Base-by-base conservation (phyloP, 352 stramenopile species). In the Phytophthora macrochlamydospora region DNA sequence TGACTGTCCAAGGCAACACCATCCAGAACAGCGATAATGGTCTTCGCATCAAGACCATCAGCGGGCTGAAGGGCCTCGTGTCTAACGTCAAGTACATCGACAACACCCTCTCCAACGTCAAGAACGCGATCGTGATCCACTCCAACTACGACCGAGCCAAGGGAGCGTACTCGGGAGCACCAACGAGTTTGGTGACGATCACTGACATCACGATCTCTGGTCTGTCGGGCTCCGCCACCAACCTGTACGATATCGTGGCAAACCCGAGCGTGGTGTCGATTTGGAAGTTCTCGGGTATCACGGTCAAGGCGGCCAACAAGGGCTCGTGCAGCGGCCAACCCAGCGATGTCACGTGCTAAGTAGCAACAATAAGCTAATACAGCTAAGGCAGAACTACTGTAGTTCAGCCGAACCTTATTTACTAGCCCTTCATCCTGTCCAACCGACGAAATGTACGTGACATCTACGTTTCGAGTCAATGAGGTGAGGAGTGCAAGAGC, bases 1-100 rank as follows among this genome's bases (percentile, higher is more conserved):
- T 81, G 4, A 51, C 52, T 5, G 69, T 78, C 0, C 31, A 62
- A 4, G 67, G 67, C 57, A 76, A 76, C 68, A 62, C 56, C 51
- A 80, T 80, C 63, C 14, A 65, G 31, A 38, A 81, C 68, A 62
- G 53, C 54, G 35, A 54, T 56, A 73, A 77, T 31, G 69, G 69
- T 4, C 30, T 78, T n/a, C 70, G 70, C 7, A 81, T 81, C 62
- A 78, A 76, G 42, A 74, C 69, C 13, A 69, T 78, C 51, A 73
- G 64, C 31, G 51, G 62, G 53, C 30, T 68, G 2, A 52, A 67
- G 28, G 69, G 64, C 13, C 40, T 65, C 12, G 64, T 76, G 32
- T 28, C 42, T 2, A 53, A 63, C 32, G 48, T 62, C 42, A 52
- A 48, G 43, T 71, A 67, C 37, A 32, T 58, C 13, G 28, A 58